Evolutionary conservation across 1,139 yeast species (phyloP), one percentile per base, ranked within the genome.

Genomic region (Lodderomyces margitis): DNA sequence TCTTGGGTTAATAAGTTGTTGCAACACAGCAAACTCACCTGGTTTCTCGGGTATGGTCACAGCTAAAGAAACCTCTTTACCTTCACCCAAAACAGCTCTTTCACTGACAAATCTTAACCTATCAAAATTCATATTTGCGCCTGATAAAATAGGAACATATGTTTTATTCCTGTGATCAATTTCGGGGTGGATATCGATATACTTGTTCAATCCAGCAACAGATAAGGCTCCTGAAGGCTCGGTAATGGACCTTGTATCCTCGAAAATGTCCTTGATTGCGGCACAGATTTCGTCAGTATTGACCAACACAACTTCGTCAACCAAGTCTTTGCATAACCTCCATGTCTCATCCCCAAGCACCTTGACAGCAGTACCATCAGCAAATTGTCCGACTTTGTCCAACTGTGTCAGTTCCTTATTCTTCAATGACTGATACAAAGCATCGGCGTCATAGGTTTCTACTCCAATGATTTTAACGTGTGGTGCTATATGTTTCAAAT

Each of bases 341-440:
- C 88, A 92, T 12, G 96, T 85, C 64, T 94, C 98, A 48, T 83
- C 85, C 43, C 99, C 99, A 24, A 89, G 74, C 10, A 84, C 64
- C 56, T 83, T 87, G 35, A 92, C 99, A 4, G 98, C 97, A n/a
- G 99, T 89, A 57, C 98, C 99, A 62, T 92, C 99, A n/a, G 98
- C 98, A 65, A 92, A 92, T n/a, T 86, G 71, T n/a, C 99, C 99
- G 8, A 91, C 98, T 21, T 75, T 71, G 25, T 73, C 66, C 45
- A 94, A 72, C 2, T 70, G 60, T 11, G 78, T 79, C 51, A 83
- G 76, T 41, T 79, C 65, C 24, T 80, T 75, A 15, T 65, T 57
- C 45, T 79, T 58, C 47, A 88, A 64, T n/a, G 96, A 86, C 52
- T 81, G 84, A 55, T 81, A 74, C 68, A 92, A 74, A 12, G 96